These are phyloP conservation scores for Kazachstania martiniae DNA, from an alignment of 805 yeast genomes.

Conservation along the genomic window DNA sequence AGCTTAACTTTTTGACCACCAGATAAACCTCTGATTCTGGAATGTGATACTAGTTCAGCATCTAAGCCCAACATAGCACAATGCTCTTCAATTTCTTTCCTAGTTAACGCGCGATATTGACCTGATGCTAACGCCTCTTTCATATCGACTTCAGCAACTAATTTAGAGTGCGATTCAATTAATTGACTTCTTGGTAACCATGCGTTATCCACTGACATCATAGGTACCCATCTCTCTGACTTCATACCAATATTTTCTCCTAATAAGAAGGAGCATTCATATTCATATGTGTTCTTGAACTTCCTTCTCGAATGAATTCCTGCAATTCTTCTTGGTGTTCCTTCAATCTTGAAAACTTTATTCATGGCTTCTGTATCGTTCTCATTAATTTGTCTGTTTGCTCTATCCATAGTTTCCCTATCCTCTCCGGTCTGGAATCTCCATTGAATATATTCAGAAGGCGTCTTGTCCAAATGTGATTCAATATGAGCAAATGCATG, in stretches of 20 bases:
- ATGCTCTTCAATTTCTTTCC: slow-evolving; percentile 97
- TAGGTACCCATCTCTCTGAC: slow-evolving; percentile 95
- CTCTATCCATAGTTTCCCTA: slow-evolving; percentile 99
- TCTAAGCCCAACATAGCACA: slow-evolving; percentile 95
- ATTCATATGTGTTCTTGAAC: slow-evolving; percentile 98
- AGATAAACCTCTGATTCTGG: slow-evolving; percentile 97
- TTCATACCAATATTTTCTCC: slow-evolving; percentile 98
- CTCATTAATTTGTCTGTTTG: slow-evolving; percentile 92
- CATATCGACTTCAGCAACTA: slow-evolving; percentile 99
- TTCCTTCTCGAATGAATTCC: slow-evolving; percentile 92
- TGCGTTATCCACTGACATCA: slow-evolving; percentile 97
- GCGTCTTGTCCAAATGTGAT: slow-evolving; percentile 93
- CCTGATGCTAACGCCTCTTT: slow-evolving; percentile 99
- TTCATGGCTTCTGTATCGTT: slow-evolving; percentile 92
- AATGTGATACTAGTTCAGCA: slow-evolving; percentile 94
- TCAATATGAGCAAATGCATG: slow-evolving; percentile 98
- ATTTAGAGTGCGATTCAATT: slow-evolving; percentile 87
- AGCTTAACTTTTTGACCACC: slow-evolving; percentile 99
- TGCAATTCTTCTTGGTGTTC: slow-evolving; percentile 88
- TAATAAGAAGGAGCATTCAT: slow-evolving; percentile 87
- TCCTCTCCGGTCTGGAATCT: slow-evolving; percentile 99
- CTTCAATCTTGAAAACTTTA: slow-evolving; percentile 95
- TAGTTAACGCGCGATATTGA: slow-evolving; percentile 97
- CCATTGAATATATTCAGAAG: slow-evolving; percentile 98
- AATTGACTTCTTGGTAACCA: slow-evolving; percentile 98